Percentiles rank a stretch among this genome's conserved stretches.
phyloP scores from a whole-genome alignment of 23 red algal genomes.

The Gracilaria domingensis region DNA sequence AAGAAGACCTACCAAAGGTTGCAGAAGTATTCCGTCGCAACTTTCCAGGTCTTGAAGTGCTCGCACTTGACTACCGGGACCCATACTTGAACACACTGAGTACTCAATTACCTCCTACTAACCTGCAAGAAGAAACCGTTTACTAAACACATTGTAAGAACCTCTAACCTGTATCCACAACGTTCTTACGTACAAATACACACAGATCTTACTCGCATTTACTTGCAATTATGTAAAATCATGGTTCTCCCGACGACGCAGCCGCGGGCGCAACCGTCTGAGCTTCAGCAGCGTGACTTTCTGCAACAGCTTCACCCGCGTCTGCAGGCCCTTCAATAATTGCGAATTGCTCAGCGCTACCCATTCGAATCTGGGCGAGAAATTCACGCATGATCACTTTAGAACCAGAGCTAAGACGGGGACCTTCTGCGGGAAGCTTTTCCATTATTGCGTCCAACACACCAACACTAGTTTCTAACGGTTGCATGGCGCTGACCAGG shows the following conservation, averaged over 20 bases:
- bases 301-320: not conserved
- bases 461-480: conserved; percentile 57
- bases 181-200: not conserved
- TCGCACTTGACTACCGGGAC: conserved; percentile 47
- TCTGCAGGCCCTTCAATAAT: not conserved
- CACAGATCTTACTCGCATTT: conserved; percentile 30
- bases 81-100: conserved; percentile 31
- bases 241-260: not conserved
- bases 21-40: conserved; percentile 70
- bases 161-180: not conserved
- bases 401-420: conserved; percentile 54
- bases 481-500: conserved; percentile 63
- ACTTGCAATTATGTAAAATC: conserved; percentile 1
- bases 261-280: not conserved
- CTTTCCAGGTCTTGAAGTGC: conserved; percentile 61
- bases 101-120: conserved; percentile 21
- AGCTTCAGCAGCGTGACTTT: not conserved
- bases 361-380: conserved; percentile 55
- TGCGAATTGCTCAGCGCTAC: conserved; percentile 7
- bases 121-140: conserved; percentile 49
- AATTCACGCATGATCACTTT: conserved; percentile 61
- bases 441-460: conserved; percentile 72
- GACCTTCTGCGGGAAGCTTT: conserved; percentile 13
- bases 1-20: conserved; percentile 64
- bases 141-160: not conserved